A percentile compares a stretch with the other conserved stretches of the same genome.
phyloP scores from a whole-genome alignment of 192 early-diverging fungal genomes.

The Gaertneriomyces sp. region DNA sequence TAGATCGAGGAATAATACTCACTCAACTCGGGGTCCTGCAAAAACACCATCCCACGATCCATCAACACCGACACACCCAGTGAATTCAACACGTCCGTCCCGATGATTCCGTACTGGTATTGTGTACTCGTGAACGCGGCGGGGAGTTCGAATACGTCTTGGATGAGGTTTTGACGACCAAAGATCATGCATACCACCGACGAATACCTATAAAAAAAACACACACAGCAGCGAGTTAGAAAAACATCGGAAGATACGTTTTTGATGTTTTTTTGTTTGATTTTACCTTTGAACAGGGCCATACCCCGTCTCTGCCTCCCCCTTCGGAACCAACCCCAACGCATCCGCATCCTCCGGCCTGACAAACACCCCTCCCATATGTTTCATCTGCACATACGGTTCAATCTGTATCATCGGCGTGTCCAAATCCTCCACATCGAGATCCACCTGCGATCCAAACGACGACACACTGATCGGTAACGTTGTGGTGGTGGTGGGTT shows the following conservation, averaged over 20 bases:
- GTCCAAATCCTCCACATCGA: background rate
- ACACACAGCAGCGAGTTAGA: too few species aligned
- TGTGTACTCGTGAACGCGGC: slow-evolving; percentile 14
- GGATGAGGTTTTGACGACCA: slow-evolving; percentile 9
- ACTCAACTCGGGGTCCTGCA: slow-evolving; percentile 19
- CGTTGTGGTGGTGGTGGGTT: background rate
- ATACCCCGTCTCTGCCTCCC: slow-evolving; percentile 25
- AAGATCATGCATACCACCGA: slow-evolving; percentile 17
- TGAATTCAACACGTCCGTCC: slow-evolving; percentile 5
- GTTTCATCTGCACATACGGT: slow-evolving; percentile 16
- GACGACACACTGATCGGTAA: too few species aligned
- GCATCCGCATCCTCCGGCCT: slow-evolving; percentile 10
- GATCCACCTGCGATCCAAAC: too few species aligned
- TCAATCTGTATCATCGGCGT: slow-evolving; percentile 5
- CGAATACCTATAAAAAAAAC: too few species aligned
- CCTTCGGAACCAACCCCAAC: slow-evolving; percentile 11
- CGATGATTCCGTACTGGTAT: slow-evolving; percentile 27
- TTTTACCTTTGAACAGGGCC: slow-evolving; percentile 22
- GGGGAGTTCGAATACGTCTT: slow-evolving; percentile 28
- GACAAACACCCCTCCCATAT: slow-evolving; percentile 23
- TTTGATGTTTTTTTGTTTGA: background rate
- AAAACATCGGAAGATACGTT: too few species aligned
- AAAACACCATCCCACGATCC: slow-evolving; percentile 31
- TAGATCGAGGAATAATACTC: background rate
- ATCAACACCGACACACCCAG: slow-evolving; percentile 26